Evolutionary conservation across 768 basidiomycete species (phyloP), one percentile per base, ranked within the genome.

Genomic region (Tulasnella calospora): DNA sequence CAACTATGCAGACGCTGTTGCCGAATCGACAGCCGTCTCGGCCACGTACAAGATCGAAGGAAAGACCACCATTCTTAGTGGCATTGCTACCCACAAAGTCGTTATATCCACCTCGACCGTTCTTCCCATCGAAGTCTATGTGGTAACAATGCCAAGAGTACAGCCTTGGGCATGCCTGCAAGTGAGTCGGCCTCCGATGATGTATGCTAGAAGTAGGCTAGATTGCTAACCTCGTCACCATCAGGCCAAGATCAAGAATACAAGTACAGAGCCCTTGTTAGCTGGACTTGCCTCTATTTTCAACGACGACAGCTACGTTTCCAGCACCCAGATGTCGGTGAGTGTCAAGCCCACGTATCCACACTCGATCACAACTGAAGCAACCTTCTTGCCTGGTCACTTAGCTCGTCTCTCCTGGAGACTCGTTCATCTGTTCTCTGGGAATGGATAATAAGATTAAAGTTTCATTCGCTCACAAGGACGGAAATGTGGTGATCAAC

Each of bases 241-340:
- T 12, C 72, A 88, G 86, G 88, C 86, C 79, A 82, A 85, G 79
- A 87, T 91, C 74, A 87, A 88, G 82, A 91, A 91, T 80, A 88
- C 86, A 61, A 89, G 88, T 81, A 88, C 89, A 74, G 89, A 89
- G 79, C 84, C 87, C 36, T 84, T 91, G 38, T 86, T 92, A 1
- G 84, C 88, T 13, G 90, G 90, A 0, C 84, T 86, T 0, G 87
- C 89, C 51, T 87, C 83, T 78, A 87, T 91, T 35, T 89, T 90
- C 81, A 81, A 90, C 78, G 87, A 91, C 80, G 89, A 89, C 77
- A 85, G 87, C 89, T n/a, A 87, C 86, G 82, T 88, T 89, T 0
- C 83, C 82, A 1, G 88, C 90, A 74, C 73, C 44, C 21, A 81
- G 80, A 75, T 46, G 82, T 81, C 80, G 12, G 88, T 89, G 80